Evolutionary conservation across 441 rosid genomes (phyloP), one percentile per base, ranked within the genome.

Genomic region (Jatropha podagrica): DNA sequence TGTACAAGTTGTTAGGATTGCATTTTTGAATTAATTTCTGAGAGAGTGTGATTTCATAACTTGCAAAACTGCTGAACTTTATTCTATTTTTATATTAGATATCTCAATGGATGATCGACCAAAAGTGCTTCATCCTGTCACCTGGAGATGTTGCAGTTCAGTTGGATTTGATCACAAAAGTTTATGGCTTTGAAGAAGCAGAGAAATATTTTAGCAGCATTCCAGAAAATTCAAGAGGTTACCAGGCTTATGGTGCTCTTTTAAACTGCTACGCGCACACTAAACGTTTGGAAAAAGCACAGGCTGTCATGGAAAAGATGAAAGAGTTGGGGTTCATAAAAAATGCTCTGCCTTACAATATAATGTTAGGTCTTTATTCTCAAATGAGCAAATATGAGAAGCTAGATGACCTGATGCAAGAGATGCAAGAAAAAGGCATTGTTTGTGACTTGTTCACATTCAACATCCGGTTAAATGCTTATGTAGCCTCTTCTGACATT

Each of bases 151-250:
- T 81, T 62, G 90, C 87, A 7, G 41, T 87, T 65, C 77, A 68
- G 76, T 67, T 89, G 61, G 89, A 87, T 76, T 78, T 89, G 79
- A 72, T 87, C 61, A 74, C 83, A 12, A 87, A 83, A 80, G 87
- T 86, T 65, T 78, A 66, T 41, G 85, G 85, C 70, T 8, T 82
- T n/a, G 79, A 81, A 54, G 41, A 79, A 66, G 88, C 87, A 42
- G 89, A 87, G 75, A 74, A 67, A 59, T 86, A 73, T 74, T 85
- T 86, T 23, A 64, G 81, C 49, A 58, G 75, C 37, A 63, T 86
- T 41, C 79, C 86, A 12, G 68, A 76, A 9, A 18, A 27, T 13
- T 49, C 68, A 65, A 84, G 78, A 79, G 78, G 40, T 62, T 55
- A 56, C 37, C 71, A 79, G 61, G 73, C 83, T 65, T 87, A 84